phyloP scores from a whole-genome alignment of 768 basidiomycete genomes.

The Pholiota conissans region DNA sequence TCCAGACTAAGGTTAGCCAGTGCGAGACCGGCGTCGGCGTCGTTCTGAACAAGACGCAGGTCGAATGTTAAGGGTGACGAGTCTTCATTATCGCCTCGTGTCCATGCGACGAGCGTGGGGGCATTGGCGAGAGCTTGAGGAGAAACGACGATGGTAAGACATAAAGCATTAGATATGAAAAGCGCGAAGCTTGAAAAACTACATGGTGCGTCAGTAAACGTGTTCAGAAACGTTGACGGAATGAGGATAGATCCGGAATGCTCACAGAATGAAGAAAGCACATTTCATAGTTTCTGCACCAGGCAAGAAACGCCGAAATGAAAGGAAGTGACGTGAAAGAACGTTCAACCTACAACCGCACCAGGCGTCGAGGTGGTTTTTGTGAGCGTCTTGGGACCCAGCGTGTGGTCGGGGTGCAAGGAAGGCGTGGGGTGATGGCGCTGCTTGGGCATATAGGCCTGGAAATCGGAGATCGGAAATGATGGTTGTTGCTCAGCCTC shows the following conservation, averaged over 20 bases:
- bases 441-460: background rate
- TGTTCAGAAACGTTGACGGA: background rate
- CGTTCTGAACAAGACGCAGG: constrained; percentile 3
- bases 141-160: constrained; percentile 13
- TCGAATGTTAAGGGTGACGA: background rate
- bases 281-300: constrained; percentile 21
- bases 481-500: constrained; percentile 9
- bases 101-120: background rate
- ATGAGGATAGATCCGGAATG: background rate
- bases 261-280: constrained; percentile 13
- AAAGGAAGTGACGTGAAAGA: constrained; percentile 8
- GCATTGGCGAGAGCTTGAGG: constrained; percentile 6
- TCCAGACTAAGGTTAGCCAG: constrained; percentile 10
- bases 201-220: background rate
- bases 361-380: constrained; percentile 20
- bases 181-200: constrained; percentile 7
- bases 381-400: constrained; percentile 14
- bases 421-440: background rate
- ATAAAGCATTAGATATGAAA: constrained; percentile 3
- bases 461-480: constrained; percentile 5
- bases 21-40: constrained; percentile 17
- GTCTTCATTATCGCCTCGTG: background rate
- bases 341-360: constrained; percentile 16
- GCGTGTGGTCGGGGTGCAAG: constrained; percentile 1
- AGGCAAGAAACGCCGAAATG: constrained; percentile 13